A percentile compares a stretch with the other conserved stretches of the same genome.
These are phyloP conservation scores for Termitomyces titanicus DNA, from an alignment of 768 basidiomycete genomes.

Conservation along the genomic window DNA sequence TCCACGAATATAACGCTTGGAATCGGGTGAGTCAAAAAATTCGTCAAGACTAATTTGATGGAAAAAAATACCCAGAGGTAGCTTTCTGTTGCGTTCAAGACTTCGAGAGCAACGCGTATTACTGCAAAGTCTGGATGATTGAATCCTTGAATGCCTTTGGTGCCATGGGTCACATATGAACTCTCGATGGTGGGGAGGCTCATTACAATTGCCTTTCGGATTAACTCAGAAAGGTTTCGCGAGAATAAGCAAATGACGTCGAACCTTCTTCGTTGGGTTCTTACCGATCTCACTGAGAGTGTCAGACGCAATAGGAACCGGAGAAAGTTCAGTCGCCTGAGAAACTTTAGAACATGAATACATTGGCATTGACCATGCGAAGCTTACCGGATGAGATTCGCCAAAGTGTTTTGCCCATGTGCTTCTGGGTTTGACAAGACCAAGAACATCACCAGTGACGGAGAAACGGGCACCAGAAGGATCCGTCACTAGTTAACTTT, in stretches of 20 bases:
- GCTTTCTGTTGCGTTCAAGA: slow-evolving; percentile 91
- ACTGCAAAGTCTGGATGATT: slow-evolving; percentile 81
- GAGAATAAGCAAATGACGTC: not conserved
- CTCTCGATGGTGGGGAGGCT: slow-evolving; percentile 94
- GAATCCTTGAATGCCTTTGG: slow-evolving; percentile 78
- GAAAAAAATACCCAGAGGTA: slow-evolving; percentile 75
- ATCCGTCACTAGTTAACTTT: slow-evolving; percentile 59
- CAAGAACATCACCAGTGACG: slow-evolving; percentile 82
- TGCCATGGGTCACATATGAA: slow-evolving; percentile 74
- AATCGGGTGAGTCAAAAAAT: slow-evolving; percentile 7
- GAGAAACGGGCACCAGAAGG: slow-evolving; percentile 85
- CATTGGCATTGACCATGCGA: not conserved
- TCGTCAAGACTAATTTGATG: not conserved
- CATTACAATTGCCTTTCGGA: slow-evolving; percentile 73
- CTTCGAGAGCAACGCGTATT: slow-evolving; percentile 79
- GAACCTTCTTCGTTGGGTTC: slow-evolving; percentile 68
- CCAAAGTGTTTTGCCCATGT: slow-evolving; percentile 73
- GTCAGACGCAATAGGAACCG: slow-evolving; percentile 62
- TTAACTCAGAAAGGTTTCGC: slow-evolving; percentile 7
- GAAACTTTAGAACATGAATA: slow-evolving; percentile 2
- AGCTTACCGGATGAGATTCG: slow-evolving; percentile 50
- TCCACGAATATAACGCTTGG: slow-evolving; percentile 85
- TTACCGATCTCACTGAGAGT: slow-evolving; percentile 75
- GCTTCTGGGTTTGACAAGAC: slow-evolving; percentile 65
- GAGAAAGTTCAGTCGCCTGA: slow-evolving; percentile 52